Base-by-base conservation (phyloP, 2,329 filamentous ascomycete genomes). In the Talaromyces sp. region DNA sequence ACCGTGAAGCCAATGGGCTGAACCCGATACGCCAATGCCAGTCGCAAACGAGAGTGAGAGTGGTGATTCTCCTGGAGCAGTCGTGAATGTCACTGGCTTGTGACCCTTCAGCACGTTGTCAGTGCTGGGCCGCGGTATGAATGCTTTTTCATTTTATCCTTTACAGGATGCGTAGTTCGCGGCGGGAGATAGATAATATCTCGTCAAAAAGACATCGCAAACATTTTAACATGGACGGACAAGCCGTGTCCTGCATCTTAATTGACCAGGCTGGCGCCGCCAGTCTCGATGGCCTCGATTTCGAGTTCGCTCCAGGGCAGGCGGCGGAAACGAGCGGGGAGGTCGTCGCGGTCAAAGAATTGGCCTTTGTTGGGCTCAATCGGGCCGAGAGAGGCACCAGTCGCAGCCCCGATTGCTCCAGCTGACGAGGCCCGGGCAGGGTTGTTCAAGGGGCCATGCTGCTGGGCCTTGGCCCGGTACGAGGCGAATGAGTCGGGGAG, bases 211-310 rank as follows among this genome's bases (percentile, higher is more conserved):
- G 44, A 47, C 44, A 47, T 47, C 2, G 18, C 44, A 18, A 47
- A 47, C 44, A 18, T 47, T 36, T 36, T 16, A 47, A 47, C n/a
- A 56, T 40, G 34, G 59, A 16, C 54, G 59, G 31, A 36, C 42
- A 3, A 42, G 53, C 3, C 52, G 52, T 30, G 52, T 30, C 31
- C 51, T 60, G 8, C 34, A 56, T 18, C 69, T 74, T 76, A 86
- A 65, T 78, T 81, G 68, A 81, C 83, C 67, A 87, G 70, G 71
- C 85, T 89, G 36, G 94, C 95, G 61, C 95, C 95, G 60, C 93
- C 95, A 61, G 91, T 95, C 85, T 97, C 92, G 72, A 99, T 85
- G 27, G 92, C 93, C 77, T 98, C 95, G 64, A 99, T 99, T 85
- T 99, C 95, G 51, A 88, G 87, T 68, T 88, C 78, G 42, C 85